Percentiles rank a stretch among this genome's conserved stretches.
phyloP scores from a whole-genome alignment of 2,329 filamentous ascomycete species.

The Colletotrichum liriopes region DNA sequence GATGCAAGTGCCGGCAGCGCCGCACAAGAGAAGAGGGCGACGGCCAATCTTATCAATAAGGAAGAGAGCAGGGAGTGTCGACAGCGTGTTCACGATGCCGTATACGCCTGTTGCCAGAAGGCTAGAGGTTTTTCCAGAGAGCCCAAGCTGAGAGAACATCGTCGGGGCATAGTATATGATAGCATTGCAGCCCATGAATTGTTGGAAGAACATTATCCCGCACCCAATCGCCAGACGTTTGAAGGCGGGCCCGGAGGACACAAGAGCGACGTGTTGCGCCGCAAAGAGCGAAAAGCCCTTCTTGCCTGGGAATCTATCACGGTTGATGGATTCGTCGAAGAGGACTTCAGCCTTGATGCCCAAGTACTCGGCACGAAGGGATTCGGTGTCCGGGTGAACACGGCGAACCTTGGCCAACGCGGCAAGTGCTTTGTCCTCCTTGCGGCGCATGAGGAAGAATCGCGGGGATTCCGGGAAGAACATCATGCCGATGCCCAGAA shows the following conservation, averaged over 20 bases:
- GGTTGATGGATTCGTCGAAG: background rate
- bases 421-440: constrained; percentile 52
- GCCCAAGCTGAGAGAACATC: background rate
- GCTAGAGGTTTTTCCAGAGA: background rate
- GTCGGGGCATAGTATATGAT: background rate
- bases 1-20: background rate
- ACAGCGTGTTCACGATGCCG: background rate
- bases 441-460: constrained; percentile 52
- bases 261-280: background rate
- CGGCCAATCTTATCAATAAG: background rate
- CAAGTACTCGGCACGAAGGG: constrained; percentile 47
- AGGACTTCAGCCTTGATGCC: background rate
- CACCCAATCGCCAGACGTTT: background rate
- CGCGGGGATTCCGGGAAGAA: constrained; percentile 62
- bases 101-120: background rate
- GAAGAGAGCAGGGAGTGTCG: background rate
- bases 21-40: background rate
- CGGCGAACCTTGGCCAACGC: constrained; percentile 53
- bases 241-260: background rate
- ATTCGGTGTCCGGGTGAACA: constrained; percentile 51
- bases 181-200: background rate
- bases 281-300: background rate
- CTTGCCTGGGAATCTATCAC: background rate
- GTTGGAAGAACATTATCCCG: background rate
- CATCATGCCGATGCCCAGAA: constrained; percentile 69